Conservation (phyloP, 2,329 filamentous ascomycete species). For the Elsinoe perseae region DNA sequence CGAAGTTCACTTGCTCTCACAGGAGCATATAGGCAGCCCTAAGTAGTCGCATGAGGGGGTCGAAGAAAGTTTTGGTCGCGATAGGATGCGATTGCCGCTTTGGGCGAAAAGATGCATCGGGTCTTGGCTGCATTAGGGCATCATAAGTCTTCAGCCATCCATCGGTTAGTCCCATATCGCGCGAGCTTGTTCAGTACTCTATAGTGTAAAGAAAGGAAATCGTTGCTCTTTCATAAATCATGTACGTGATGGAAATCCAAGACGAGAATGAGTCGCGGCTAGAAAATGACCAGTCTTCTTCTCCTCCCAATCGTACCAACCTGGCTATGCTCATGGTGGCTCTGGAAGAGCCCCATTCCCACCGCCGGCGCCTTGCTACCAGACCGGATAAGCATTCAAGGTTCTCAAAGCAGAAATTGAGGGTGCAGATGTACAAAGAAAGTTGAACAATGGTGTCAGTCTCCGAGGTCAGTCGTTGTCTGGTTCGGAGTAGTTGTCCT, state of each 20-base stretch:
- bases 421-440: background rate
- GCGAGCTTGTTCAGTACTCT: no score
- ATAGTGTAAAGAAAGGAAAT: background rate
- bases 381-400: background rate
- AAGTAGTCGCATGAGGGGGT: background rate
- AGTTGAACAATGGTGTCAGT: background rate
- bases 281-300: background rate
- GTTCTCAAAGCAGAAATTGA: background rate
- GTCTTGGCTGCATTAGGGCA: slow-evolving; percentile 1
- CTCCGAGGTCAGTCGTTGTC: background rate
- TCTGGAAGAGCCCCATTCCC: background rate
- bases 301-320: background rate
- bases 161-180: background rate
- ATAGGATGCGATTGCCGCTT: background rate
- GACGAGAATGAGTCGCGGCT: background rate
- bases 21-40: background rate
- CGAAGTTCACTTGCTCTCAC: background rate
- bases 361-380: slow-evolving; percentile 6
- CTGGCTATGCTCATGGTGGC: background rate
- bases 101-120: background rate
- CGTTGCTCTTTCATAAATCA: slow-evolving; percentile 9
- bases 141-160: background rate
- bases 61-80: background rate
- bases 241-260: background rate
- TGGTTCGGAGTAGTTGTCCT: background rate